phyloP scores from a whole-genome alignment of 352 stramenopile species.

The Phytopythium oedochilum region DNA sequence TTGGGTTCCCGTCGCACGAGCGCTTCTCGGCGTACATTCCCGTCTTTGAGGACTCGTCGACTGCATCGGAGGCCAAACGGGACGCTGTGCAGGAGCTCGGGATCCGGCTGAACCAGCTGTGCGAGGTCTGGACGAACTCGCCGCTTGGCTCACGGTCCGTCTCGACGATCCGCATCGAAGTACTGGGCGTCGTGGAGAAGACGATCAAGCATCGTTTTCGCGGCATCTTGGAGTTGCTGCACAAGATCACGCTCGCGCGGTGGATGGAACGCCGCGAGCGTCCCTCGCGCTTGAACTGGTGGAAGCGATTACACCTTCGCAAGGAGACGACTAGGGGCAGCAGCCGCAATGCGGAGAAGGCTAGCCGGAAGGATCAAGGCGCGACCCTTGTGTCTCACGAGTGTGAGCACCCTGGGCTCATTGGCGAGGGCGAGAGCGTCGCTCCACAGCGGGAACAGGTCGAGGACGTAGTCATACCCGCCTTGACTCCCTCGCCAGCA shows the following conservation, averaged over 20 bases:
- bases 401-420: neutral
- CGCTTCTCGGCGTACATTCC: constrained; percentile 13
- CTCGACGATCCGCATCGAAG: constrained; percentile 23
- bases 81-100: constrained; percentile 26
- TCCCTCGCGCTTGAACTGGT: constrained; percentile 8
- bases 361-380: neutral
- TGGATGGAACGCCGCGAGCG: constrained; percentile 29
- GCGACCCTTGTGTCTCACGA: neutral
- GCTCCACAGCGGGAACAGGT: neutral
- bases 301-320: constrained; percentile 11
- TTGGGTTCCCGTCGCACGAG: constrained; percentile 25
- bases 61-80: constrained; percentile 5
- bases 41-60: constrained; percentile 9
- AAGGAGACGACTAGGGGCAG: neutral
- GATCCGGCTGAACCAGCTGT: constrained; percentile 12
- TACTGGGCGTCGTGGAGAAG: constrained; percentile 31
- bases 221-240: constrained; percentile 28
- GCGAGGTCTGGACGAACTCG: constrained; percentile 20
- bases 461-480: neutral
- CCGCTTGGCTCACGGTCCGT: constrained; percentile 16
- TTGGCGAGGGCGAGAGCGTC: too few species aligned
- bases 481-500: neutral
- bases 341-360: neutral
- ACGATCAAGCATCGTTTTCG: constrained; percentile 38
- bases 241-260: constrained; percentile 41